These are phyloP conservation scores for Xylaria cubensis DNA, from an alignment of 495 filamentous ascomycete genomes.

Conservation along the genomic window DNA sequence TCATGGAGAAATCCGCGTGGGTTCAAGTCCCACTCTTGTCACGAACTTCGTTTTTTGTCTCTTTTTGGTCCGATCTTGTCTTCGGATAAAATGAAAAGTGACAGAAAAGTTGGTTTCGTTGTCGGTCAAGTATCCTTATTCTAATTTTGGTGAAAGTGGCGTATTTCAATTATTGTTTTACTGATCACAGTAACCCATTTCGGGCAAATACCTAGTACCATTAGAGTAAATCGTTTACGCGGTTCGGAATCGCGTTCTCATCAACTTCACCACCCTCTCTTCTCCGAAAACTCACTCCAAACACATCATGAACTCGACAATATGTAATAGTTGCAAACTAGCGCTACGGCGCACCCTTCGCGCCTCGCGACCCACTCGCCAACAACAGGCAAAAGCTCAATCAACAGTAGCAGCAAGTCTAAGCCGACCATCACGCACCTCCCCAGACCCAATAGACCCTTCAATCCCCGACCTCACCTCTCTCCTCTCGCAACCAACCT, in stretches of 20 bases:
- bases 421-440: constrained; percentile 27
- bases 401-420: constrained; percentile 21
- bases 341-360: constrained; percentile 29
- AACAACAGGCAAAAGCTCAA: neutral
- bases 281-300: constrained; percentile 21
- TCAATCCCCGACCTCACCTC: constrained; percentile 12
- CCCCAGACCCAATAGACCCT: constrained; percentile 19
- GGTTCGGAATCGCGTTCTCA: neutral
- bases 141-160: neutral
- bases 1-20: constrained; percentile 49
- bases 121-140: neutral
- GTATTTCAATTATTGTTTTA: neutral
- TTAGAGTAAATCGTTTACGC: neutral
- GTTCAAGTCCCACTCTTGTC: constrained; percentile 52
- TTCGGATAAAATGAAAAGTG: neutral
- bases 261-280: neutral
- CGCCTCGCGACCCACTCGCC: constrained; percentile 7
- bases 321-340: constrained; percentile 33
- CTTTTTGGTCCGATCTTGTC: neutral
- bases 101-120: neutral
- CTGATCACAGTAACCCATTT: neutral
- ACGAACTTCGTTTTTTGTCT: neutral
- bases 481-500: constrained; percentile 75
- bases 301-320: constrained; percentile 35
- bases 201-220: neutral